Conservation (phyloP, 208 protist species). For the Trypanosoma caninum region DNA sequence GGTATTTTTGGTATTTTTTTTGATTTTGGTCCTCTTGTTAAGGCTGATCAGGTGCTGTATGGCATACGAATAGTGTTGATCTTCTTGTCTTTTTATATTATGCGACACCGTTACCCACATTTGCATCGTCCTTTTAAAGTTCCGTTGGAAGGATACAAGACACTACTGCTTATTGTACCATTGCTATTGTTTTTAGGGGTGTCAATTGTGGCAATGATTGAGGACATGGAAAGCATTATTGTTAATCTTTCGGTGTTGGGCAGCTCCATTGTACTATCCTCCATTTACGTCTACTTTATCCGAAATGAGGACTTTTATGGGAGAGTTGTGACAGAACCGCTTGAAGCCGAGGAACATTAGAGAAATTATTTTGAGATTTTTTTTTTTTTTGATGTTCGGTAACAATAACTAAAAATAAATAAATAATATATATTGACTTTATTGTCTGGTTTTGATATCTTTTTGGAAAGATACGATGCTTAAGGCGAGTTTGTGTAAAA, state of each 20-base stretch:
- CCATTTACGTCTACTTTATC: constrained; percentile 45
- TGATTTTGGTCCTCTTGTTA: constrained; percentile 64
- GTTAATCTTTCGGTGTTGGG: constrained; percentile 37
- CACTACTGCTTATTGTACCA: constrained; percentile 41
- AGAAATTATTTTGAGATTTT: constrained; percentile 3
- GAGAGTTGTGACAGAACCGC: constrained; percentile 48
- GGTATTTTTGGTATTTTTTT: constrained; percentile 54
- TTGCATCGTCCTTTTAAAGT: constrained; percentile 59
- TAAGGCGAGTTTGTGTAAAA: too few relatives aligned
- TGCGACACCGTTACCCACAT: constrained; percentile 58
- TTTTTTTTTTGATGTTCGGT: too few relatives aligned
- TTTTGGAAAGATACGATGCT: too few relatives aligned
- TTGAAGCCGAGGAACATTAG: too few relatives aligned
- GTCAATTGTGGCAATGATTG: constrained; percentile 39
- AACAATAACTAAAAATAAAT: too few relatives aligned
- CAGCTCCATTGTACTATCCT: constrained; percentile 24
- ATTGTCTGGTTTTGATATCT: too few relatives aligned
- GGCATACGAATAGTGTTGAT: constrained; percentile 59
- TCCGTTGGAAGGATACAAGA: constrained; percentile 39
- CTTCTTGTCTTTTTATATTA: constrained; percentile 53
- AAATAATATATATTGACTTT: too few relatives aligned
- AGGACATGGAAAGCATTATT: constrained; percentile 35
- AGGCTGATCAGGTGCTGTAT: constrained; percentile 74
- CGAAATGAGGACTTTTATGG: constrained; percentile 57
- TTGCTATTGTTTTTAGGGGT: constrained; percentile 38